Evolutionary conservation across 2,329 filamentous ascomycete genomes (phyloP).

Genomic region (Stachybotrys chartarum): DNA sequence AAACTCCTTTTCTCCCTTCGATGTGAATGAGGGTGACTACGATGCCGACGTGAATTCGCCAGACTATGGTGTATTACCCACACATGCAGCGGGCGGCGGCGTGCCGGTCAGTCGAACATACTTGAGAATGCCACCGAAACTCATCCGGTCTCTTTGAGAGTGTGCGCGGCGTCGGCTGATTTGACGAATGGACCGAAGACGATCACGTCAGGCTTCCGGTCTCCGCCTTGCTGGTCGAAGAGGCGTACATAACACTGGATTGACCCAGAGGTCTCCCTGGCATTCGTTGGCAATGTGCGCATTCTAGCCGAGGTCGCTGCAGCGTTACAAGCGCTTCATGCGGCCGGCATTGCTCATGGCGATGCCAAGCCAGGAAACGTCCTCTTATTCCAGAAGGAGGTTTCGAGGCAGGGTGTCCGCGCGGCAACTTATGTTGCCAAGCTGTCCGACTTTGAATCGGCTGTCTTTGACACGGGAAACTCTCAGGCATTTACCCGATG

Average conservation of each 20-base stretch:
- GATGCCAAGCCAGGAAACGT: neutral
- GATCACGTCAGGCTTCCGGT: neutral
- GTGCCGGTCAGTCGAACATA: too few relatives aligned
- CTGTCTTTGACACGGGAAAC: neutral
- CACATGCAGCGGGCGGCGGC: too few relatives aligned
- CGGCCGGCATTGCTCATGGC: neutral
- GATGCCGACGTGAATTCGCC: too few relatives aligned
- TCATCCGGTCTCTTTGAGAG: neutral
- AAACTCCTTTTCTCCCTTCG: too few relatives aligned
- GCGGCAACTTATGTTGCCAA: neutral
- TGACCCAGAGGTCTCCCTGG: neutral
- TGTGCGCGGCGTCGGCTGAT: neutral
- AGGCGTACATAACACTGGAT: neutral
- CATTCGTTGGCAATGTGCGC: neutral
- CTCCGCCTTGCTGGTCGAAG: neutral
- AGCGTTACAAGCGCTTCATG: neutral
- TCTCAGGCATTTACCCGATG: neutral
- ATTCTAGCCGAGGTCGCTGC: neutral
- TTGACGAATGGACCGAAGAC: neutral
- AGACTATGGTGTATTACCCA: too few relatives aligned
- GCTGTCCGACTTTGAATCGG: neutral
- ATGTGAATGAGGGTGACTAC: too few relatives aligned
- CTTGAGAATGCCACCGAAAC: too few relatives aligned
- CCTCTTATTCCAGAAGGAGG: neutral
- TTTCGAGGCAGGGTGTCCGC: neutral